phyloP scores from a whole-genome alignment of 2,329 filamentous ascomycete species.

The Arthrobotrys pseudoclavata region DNA sequence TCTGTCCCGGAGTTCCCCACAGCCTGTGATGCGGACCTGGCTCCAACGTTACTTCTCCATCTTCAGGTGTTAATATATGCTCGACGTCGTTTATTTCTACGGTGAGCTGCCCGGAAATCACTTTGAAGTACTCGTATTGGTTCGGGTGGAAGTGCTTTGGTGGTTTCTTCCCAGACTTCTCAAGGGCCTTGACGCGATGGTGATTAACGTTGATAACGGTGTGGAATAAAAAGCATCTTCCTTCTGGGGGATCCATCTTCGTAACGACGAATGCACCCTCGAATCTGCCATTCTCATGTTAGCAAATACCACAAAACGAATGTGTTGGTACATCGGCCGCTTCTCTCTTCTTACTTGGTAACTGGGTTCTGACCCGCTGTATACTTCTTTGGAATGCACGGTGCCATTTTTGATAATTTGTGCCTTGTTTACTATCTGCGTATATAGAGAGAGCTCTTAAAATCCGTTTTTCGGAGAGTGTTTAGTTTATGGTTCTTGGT shows the following conservation, averaged over 20 bases:
- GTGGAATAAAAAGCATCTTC: slow-evolving; percentile 63
- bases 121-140: slow-evolving; percentile 65
- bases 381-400: slow-evolving; percentile 38
- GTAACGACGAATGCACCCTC: slow-evolving; percentile 37
- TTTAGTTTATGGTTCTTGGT: not conserved
- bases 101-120: slow-evolving; percentile 63
- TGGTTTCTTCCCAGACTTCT: slow-evolving; percentile 61
- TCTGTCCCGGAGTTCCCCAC: slow-evolving; percentile 33
- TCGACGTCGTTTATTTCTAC: slow-evolving; percentile 64
- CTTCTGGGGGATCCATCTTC: slow-evolving; percentile 63
- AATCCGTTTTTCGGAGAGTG: not conserved
- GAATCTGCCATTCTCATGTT: slow-evolving; percentile 9
- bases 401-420: slow-evolving; percentile 27
- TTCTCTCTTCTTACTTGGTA: slow-evolving; percentile 19
- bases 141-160: slow-evolving; percentile 65
- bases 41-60: slow-evolving; percentile 64
- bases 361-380: slow-evolving; percentile 52
- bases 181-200: slow-evolving; percentile 59
- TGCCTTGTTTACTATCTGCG: not conserved
- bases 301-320: not conserved
- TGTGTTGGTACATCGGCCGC: not conserved
- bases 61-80: slow-evolving; percentile 61
- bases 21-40: slow-evolving; percentile 61
- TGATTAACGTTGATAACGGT: slow-evolving; percentile 63
- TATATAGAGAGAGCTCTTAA: not conserved